Evolutionary conservation across 1,139 yeast genomes (phyloP), one percentile per base, ranked within the genome.

Genomic region (Candida smagusa): DNA sequence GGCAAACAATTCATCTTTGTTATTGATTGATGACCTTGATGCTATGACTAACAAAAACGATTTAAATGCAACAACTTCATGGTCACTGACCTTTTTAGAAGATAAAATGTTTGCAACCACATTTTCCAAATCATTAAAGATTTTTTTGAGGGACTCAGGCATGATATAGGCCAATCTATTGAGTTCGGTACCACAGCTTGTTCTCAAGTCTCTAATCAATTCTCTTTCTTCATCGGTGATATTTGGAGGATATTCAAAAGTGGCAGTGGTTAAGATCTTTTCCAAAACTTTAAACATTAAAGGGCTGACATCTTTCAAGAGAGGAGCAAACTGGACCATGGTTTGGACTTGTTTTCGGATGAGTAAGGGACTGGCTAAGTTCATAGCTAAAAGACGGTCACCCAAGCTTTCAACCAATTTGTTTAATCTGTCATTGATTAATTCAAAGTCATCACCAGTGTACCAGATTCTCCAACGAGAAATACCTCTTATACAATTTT

Each of bases 381-480:
- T 78, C 75, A 92, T 76, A 19, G 82, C 84, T 41, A 90, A 67
- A 42, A 92, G 66, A 47, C 88, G 77, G 44, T 83, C 84, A 36
- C 96, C 89, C 53, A 94, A 73, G 22, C 73, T 74, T 53, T 88
- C 94, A 19, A 89, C 83, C 42, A 84, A 74, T 8, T 68, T 66
- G 43, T 83, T 72, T 33, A 92, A 69, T 21, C 74, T 65, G 34
- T 67, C 74, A 42, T 81, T 73, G 28, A 77, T 75, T 12, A 66
- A 69, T 28, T 78, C 79, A 47, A 79, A 79, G 52, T 87, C 94
- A 3, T 75, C 74, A 3, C 77, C 78, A 31, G 61, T 63, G 53
- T 88, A 89, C 96, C 97, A 90, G 22, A 89, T 83, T 52, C 89
- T 81, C 97, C 98, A 92, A 53, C 99, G 77, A n/a, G 94, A 81